phyloP scores from a whole-genome alignment of 2,329 filamentous ascomycete genomes.

The Paracorniculantispora psalliotae region DNA sequence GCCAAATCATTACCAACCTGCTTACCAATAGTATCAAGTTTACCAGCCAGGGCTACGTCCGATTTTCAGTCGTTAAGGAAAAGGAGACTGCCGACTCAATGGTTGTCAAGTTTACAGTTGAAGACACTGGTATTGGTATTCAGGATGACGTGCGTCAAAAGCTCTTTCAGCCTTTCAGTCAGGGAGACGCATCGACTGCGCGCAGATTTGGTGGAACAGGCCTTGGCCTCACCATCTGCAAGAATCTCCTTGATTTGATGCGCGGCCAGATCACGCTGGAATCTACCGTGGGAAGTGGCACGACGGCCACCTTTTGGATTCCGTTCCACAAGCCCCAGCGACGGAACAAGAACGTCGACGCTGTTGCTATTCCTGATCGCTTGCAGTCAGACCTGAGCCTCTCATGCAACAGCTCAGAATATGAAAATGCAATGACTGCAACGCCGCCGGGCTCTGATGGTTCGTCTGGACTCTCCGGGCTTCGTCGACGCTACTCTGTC shows the following conservation, averaged over 20 bases:
- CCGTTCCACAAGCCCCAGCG: conserved; percentile 67
- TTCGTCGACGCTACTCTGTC: conserved; percentile 29
- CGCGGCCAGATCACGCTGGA: conserved; percentile 67
- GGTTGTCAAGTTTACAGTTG: conserved; percentile 65
- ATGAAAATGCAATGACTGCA: conserved; percentile 39
- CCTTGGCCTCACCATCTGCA: conserved; percentile 73
- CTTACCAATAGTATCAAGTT: conserved; percentile 75
- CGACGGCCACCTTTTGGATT: conserved; percentile 71
- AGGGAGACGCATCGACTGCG: conserved; percentile 75
- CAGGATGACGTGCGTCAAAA: conserved; percentile 69
- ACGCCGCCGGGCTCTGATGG: conserved; percentile 33
- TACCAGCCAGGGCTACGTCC: conserved; percentile 63
- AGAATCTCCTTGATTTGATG: conserved; percentile 77
- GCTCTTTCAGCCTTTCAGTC: conserved; percentile 75
- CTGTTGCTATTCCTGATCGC: conserved; percentile 62
- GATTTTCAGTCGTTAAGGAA: conserved; percentile 59
- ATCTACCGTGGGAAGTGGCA: conserved; percentile 62
- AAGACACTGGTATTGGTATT: conserved; percentile 78
- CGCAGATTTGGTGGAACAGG: conserved; percentile 75
- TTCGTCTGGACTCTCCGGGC: conserved; percentile 19
- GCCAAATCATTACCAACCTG: conserved; percentile 78
- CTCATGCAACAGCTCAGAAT: conserved; percentile 64
- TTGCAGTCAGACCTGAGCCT: conserved; percentile 59
- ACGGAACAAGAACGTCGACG: conserved; percentile 45
- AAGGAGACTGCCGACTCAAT: conserved; percentile 60